Evolutionary conservation across 805 yeast species (phyloP), one percentile per base, ranked within the genome.

Genomic region (Maudiozyma barnettii): DNA sequence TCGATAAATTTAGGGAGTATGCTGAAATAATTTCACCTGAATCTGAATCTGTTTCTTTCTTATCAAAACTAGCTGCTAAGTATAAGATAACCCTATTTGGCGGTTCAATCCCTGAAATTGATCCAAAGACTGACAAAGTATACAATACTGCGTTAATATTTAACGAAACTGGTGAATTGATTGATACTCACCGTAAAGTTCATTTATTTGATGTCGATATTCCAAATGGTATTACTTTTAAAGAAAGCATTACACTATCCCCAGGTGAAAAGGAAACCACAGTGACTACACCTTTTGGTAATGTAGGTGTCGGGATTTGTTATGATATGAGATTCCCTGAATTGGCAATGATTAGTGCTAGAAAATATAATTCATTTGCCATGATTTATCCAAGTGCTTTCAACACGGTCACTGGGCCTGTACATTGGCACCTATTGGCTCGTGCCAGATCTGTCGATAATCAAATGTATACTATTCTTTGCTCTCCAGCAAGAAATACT

Each of bases 131-230:
- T 43, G 72, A 73, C 46, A 78, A 79, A 53, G 59, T 80, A 26
- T 84, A 77, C 74, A 80, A 90, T 69, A 81, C 95, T 29, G 78
- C 86, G 43, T 59, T 87, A 59, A 73, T 95, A 3, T 91, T 87
- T 61, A 66, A 78, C 50, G 82, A 82, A 2, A 42, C 63, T 2
- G 99, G 99, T 3, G 74, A 79, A 37, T 71, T 90, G 47, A 77
- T 91, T 47, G 96, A 88, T 43, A 85, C 82, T 58, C 98, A 88
- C 65, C 77, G 98, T 55, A 91, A 91, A 60, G 90, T 80, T 2
- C 99, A 91, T 62, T 66, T 91, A 51, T 91, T 91, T 59, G 98
- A 91, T 61, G 86, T 91, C 48, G 93, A 88, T 54, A 88, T 91
- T 46, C 96, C 97, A 1, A 82, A 83, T 42, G 90, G 91, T 45